These are phyloP conservation scores for Plantago major DNA, from an alignment of 257 asterid species.

Conservation along the genomic window DNA sequence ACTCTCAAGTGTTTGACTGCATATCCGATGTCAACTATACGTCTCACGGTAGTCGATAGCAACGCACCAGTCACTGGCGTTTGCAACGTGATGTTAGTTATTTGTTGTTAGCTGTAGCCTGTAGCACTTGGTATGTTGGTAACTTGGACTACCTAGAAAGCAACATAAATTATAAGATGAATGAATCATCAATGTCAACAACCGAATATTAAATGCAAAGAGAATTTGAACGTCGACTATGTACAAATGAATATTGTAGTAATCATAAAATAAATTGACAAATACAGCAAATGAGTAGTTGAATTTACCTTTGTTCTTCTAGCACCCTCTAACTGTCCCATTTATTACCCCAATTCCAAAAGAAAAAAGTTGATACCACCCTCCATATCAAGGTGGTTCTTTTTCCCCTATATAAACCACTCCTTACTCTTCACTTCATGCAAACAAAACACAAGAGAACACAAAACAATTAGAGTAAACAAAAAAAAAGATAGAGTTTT, in stretches of 20 bases:
- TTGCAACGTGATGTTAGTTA: too few relatives aligned
- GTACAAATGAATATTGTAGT: not conserved
- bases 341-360: not conserved
- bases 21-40: too few relatives aligned
- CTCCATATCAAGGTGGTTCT: too few relatives aligned
- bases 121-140: too few relatives aligned
- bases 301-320: not conserved
- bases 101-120: too few relatives aligned
- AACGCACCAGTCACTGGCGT: too few relatives aligned
- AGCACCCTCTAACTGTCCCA: not conserved
- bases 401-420: too few relatives aligned
- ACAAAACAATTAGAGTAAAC: not conserved
- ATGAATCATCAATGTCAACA: not conserved
- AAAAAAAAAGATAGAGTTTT: not conserved
- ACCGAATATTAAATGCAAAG: not conserved
- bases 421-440: not conserved
- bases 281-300: not conserved
- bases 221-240: not conserved
- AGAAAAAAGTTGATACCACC: too few relatives aligned
- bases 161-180: not conserved
- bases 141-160: too few relatives aligned
- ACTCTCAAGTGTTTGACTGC: too few relatives aligned
- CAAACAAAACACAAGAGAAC: not conserved
- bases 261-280: conserved; percentile 5
- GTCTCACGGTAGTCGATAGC: too few relatives aligned